phyloP scores from a whole-genome alignment of 164 flowering plant genomes.

The Dillenia turbinata region DNA sequence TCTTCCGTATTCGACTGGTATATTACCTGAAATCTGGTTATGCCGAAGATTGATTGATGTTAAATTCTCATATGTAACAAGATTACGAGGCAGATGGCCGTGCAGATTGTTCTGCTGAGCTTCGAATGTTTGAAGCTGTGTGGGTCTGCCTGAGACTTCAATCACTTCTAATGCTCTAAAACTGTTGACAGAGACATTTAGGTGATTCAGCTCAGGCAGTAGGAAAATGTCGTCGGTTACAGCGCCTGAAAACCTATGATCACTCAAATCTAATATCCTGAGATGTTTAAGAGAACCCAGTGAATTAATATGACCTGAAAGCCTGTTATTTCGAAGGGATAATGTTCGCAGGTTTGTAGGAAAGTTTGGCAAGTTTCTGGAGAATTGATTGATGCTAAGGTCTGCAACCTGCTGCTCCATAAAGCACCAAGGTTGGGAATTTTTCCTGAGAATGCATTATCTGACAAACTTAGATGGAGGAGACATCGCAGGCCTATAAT shows the following conservation, averaged over 20 bases:
- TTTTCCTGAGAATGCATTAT: constrained; percentile 30
- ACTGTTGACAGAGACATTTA: constrained; percentile 31
- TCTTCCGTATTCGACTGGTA: constrained; percentile 26
- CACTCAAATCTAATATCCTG: constrained; percentile 24
- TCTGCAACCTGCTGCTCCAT: constrained; percentile 34
- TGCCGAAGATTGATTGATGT: constrained; percentile 20
- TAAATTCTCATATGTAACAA: constrained; percentile 18
- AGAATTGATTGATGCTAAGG: constrained; percentile 24
- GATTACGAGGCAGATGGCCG: constrained; percentile 27
- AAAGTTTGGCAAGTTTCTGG: constrained; percentile 29
- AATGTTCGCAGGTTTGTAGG: constrained; percentile 24
- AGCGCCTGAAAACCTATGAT: constrained; percentile 33
- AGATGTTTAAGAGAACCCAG: constrained; percentile 18
- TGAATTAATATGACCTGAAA: constrained; percentile 28
- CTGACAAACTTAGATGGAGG: constrained; percentile 16
- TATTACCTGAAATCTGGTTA: constrained; percentile 28
- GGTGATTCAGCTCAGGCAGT: constrained; percentile 18
- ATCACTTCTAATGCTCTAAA: constrained; percentile 23
- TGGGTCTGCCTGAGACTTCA: constrained; percentile 2
- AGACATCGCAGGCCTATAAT: constrained; percentile 17
- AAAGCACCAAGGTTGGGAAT: constrained; percentile 27
- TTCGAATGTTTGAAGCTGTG: constrained; percentile 25
- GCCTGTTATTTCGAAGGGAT: constrained; percentile 20
- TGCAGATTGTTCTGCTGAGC: constrained; percentile 26
- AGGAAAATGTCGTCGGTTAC: constrained; percentile 5